These are phyloP conservation scores for Debaryomyces robertsiae DNA, from an alignment of 1,139 yeast species.

Conservation along the genomic window DNA sequence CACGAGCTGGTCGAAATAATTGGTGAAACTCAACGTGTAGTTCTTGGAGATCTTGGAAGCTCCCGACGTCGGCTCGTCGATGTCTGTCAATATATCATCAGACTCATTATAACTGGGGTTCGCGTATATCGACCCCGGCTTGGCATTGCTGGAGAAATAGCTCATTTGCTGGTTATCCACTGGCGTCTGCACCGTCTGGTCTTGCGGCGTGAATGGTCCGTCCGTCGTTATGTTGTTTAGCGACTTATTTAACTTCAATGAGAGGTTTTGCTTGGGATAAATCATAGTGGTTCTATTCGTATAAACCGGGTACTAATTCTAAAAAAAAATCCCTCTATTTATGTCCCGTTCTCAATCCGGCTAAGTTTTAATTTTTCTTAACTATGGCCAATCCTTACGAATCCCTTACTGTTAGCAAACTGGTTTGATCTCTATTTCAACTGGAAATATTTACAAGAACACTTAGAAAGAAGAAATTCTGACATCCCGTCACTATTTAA, in stretches of 20 bases:
- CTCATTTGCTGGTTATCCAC: constrained; percentile 22
- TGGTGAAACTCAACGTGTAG: constrained; percentile 41
- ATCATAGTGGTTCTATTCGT: constrained; percentile 20
- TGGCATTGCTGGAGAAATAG: constrained; percentile 2
- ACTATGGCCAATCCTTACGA: background rate
- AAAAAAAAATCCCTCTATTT: background rate
- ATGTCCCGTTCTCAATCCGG: constrained; percentile 2
- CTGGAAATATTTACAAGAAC: background rate
- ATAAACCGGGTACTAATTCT: constrained; percentile 6
- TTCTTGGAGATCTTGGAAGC: constrained; percentile 27
- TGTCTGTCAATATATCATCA: constrained; percentile 47
- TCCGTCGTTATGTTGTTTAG: constrained; percentile 25
- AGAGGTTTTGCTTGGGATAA: constrained; percentile 32
- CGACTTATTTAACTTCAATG: constrained; percentile 34
- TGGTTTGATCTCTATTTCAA: background rate
- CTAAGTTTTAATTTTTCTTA: background rate
- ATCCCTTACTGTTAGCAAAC: background rate
- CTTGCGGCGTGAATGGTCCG: constrained; percentile 50
- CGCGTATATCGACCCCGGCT: constrained; percentile 24
- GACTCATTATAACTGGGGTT: constrained; percentile 41
- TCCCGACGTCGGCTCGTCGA: constrained; percentile 32
- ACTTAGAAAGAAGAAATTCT: constrained; percentile 2
- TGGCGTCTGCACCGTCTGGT: constrained; percentile 48
- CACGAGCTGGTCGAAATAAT: constrained; percentile 41
- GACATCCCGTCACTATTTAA: constrained; percentile 6